These are phyloP conservation scores for Fusarium concolor DNA, from an alignment of 2,329 filamentous ascomycete genomes.

Conservation along the genomic window DNA sequence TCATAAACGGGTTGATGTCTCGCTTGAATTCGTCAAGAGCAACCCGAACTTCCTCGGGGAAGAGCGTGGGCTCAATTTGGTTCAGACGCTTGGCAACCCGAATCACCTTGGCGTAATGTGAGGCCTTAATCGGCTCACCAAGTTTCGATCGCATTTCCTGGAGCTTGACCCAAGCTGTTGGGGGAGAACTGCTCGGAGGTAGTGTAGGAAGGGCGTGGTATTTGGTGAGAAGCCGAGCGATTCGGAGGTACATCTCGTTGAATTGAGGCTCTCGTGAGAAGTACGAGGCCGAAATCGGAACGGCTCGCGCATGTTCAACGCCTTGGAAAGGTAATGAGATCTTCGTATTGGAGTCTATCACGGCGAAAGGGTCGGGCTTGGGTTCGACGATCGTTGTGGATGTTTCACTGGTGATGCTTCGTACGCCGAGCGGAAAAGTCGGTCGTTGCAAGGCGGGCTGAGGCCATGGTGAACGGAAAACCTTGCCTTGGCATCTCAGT, in stretches of 20 bases:
- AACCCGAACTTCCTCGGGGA: constrained; percentile 74
- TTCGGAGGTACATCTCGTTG: constrained; percentile 82
- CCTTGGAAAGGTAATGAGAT: constrained; percentile 49
- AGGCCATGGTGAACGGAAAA: constrained; percentile 48
- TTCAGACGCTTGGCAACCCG: constrained; percentile 83
- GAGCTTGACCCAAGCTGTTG: constrained; percentile 83
- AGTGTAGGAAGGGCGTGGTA: constrained; percentile 80
- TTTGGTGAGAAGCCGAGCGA: constrained; percentile 78
- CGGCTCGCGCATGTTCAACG: constrained; percentile 72
- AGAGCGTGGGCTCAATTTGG: constrained; percentile 82
- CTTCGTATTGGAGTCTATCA: constrained; percentile 34
- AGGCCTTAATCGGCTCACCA: constrained; percentile 78
- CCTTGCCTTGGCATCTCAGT: constrained; percentile 50
- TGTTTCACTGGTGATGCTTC: constrained; percentile 45
- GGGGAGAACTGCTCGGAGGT: constrained; percentile 72
- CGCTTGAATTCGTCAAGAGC: constrained; percentile 79
- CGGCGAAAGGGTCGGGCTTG: constrained; percentile 26
- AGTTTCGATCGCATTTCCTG: constrained; percentile 78
- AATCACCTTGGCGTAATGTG: constrained; percentile 83
- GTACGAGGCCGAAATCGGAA: constrained; percentile 92
- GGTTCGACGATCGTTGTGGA: constrained; percentile 22
- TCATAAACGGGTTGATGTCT: constrained; percentile 76
- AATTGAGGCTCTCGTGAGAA: constrained; percentile 89
- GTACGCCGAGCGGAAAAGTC: constrained; percentile 44
- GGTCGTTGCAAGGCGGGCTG: constrained; percentile 41